These are phyloP conservation scores for Chrysanthemum lavandulifolium DNA, from an alignment of 129 eudicot genomes.

Conservation along the genomic window DNA sequence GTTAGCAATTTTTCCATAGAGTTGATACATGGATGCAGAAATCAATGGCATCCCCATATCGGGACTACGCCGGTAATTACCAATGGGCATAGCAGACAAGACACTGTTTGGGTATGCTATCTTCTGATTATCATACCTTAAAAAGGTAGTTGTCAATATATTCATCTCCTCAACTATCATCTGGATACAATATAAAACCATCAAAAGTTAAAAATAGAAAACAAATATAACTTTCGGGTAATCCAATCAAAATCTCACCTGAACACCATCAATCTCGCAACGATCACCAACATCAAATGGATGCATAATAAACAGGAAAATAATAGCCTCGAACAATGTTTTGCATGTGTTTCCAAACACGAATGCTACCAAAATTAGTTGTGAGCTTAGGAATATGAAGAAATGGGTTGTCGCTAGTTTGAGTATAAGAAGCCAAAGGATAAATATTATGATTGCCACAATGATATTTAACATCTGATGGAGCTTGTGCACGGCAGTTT, in stretches of 20 bases:
- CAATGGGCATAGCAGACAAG: slow-evolving; percentile 40
- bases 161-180: slow-evolving; percentile 63
- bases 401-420: slow-evolving; percentile 43
- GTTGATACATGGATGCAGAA: slow-evolving; percentile 50
- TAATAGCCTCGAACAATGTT: slow-evolving; percentile 44
- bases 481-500: slow-evolving; percentile 57
- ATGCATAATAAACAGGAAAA: slow-evolving; percentile 46
- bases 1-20: slow-evolving; percentile 39
- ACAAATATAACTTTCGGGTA: background rate
- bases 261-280: slow-evolving; percentile 45
- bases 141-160: slow-evolving; percentile 47
- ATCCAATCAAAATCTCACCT: slow-evolving; percentile 25
- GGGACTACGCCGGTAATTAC: slow-evolving; percentile 54
- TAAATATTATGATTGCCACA: slow-evolving; percentile 36
- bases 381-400: slow-evolving; percentile 47
- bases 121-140: slow-evolving; percentile 50
- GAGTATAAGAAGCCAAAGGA: slow-evolving; percentile 43
- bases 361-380: slow-evolving; percentile 47
- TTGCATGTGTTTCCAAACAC: slow-evolving; percentile 67
- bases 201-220: background rate
- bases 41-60: slow-evolving; percentile 60
- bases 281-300: slow-evolving; percentile 59
- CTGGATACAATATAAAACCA: slow-evolving; percentile 23
- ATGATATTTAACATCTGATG: slow-evolving; percentile 45
- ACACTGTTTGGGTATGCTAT: slow-evolving; percentile 49